Evolutionary conservation across 345 rosid species (phyloP).

Genomic region (Leavenworthia alabamica): DNA sequence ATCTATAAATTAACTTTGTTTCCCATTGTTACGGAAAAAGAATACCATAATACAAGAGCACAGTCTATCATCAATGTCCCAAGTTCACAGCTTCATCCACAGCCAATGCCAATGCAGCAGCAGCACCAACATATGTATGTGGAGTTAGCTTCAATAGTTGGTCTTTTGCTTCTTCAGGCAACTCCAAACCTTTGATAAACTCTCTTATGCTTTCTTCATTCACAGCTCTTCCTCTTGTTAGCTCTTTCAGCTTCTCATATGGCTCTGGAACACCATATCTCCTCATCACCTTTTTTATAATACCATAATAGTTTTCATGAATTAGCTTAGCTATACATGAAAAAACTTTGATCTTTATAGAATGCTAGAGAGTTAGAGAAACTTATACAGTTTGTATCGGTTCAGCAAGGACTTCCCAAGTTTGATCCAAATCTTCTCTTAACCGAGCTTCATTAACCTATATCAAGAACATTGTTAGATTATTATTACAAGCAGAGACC

Average conservation of each 20-base stretch:
- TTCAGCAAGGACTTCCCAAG: conserved; percentile 98
- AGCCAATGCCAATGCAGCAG: conserved; percentile 53
- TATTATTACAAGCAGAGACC: neutral
- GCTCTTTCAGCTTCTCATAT: conserved; percentile 84
- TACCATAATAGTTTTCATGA: neutral
- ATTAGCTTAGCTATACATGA: neutral
- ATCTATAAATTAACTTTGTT: too few relatives aligned
- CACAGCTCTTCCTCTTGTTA: conserved; percentile 86
- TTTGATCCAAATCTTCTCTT: conserved; percentile 67
- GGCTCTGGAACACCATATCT: conserved; percentile 92
- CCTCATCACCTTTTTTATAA: conserved; percentile 62
- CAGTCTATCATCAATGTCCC: neutral
- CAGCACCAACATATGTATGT: conserved; percentile 72
- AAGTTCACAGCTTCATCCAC: conserved; percentile 36
- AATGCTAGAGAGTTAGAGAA: conserved; percentile 1
- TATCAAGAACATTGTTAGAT: neutral
- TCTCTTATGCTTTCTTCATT: conserved; percentile 61
- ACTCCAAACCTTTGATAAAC: conserved; percentile 58
- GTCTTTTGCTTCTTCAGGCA: conserved; percentile 63
- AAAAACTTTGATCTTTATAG: neutral
- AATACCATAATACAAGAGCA: too few relatives aligned
- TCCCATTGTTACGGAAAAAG: too few relatives aligned
- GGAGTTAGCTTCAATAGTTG: conserved; percentile 65
- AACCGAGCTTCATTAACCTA: conserved; percentile 81
- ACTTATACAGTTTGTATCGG: conserved; percentile 85